Evolutionary conservation across 495 filamentous ascomycete genomes (phyloP).

Genomic region (Lophium mytilinum): DNA sequence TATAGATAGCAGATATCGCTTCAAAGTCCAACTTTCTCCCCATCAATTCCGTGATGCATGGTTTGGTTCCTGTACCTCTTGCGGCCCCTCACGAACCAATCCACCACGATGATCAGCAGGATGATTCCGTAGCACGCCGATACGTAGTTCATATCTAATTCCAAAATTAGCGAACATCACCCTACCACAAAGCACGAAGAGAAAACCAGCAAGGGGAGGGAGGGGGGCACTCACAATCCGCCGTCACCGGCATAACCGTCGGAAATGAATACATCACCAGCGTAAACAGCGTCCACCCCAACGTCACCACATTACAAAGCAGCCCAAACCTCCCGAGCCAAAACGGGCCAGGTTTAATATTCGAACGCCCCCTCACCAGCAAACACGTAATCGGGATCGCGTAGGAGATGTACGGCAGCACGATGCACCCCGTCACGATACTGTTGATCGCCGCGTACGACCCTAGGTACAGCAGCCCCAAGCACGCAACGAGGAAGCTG

Average conservation of each 20-base stretch:
- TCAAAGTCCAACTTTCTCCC: too few species aligned
- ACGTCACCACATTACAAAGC: constrained; percentile 39
- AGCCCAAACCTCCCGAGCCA: constrained; percentile 41
- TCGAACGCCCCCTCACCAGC: constrained; percentile 43
- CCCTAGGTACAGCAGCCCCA: constrained; percentile 47
- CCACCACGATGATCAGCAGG: constrained; percentile 35
- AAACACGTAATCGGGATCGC: constrained; percentile 43
- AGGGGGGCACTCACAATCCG: constrained; percentile 12
- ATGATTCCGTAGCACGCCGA: constrained; percentile 45
- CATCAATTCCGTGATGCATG: not conserved
- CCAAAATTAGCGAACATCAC: too few species aligned
- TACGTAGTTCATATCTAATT: constrained; percentile 52
- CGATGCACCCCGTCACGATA: constrained; percentile 46
- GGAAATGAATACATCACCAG: constrained; percentile 50
- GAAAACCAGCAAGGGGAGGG: too few species aligned
- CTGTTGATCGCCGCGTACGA: constrained; percentile 44
- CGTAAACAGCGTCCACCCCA: constrained; percentile 46
- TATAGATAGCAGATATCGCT: too few species aligned
- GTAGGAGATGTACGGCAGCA: constrained; percentile 47
- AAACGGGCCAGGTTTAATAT: constrained; percentile 45
- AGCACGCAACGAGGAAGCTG: constrained; percentile 38
- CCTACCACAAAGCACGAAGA: too few species aligned
- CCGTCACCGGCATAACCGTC: constrained; percentile 35
- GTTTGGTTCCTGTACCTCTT: not conserved
- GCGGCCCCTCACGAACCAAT: constrained; percentile 13